A percentile compares a stretch with the other conserved stretches of the same genome.
phyloP scores from a whole-genome alignment of 768 basidiomycete genomes.

The Gymnopilus dilepis region DNA sequence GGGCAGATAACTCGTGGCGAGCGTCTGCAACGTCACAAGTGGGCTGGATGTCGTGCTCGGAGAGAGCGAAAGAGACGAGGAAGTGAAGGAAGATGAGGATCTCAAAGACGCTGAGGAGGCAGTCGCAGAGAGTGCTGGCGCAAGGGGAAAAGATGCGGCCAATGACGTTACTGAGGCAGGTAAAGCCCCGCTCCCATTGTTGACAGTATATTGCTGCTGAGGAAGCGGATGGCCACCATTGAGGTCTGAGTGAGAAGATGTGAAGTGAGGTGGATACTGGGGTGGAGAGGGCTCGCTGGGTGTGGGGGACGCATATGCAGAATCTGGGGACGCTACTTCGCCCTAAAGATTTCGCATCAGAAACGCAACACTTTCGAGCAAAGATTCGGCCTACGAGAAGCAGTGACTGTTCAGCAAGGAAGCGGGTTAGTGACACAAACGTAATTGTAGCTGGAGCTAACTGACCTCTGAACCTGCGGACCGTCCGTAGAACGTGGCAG shows the following conservation, averaged over 20 bases:
- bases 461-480: constrained; percentile 75
- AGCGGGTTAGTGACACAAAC: not conserved
- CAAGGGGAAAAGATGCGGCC: constrained; percentile 52
- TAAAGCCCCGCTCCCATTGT: constrained; percentile 15
- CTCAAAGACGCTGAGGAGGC: constrained; percentile 24
- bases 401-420: constrained; percentile 45
- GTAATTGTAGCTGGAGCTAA: constrained; percentile 5
- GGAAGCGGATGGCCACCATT: not conserved
- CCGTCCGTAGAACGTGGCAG: constrained; percentile 73
- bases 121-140: constrained; percentile 37
- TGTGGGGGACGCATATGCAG: constrained; percentile 17
- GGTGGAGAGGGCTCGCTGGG: constrained; percentile 17
- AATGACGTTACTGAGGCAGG: constrained; percentile 34
- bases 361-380: constrained; percentile 5
- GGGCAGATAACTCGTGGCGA: constrained; percentile 53
- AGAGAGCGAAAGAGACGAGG: constrained; percentile 36
- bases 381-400: constrained; percentile 52
- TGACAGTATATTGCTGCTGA: constrained; percentile 12
- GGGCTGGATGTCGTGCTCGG: constrained; percentile 4
- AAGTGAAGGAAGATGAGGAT: constrained; percentile 47
- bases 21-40: constrained; percentile 22
- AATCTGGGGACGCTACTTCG: constrained; percentile 32
- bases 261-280: not conserved
- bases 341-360: constrained; percentile 29
- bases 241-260: constrained; percentile 15